Base-by-base conservation (phyloP, 2,329 filamentous ascomycete genomes). In the Zymoseptoria ardabiliae region DNA sequence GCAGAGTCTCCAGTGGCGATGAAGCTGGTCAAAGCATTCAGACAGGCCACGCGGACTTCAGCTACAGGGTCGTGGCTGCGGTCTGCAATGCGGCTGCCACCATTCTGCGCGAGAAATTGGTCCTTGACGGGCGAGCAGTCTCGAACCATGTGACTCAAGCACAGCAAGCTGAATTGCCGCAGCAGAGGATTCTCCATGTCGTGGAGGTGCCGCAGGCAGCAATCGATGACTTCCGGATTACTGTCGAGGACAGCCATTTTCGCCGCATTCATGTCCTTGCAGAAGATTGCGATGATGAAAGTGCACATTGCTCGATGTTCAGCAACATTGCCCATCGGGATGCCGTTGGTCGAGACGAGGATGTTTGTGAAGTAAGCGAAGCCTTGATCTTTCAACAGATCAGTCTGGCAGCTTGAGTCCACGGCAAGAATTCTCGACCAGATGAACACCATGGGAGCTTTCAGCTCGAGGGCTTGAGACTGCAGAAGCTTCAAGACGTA, bases 301-400 rank as follows among this genome's bases (percentile, higher is more conserved):
- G 94, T 92, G 73, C 94, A 97, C 94, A 99, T 99, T 50, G 94
- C 94, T 70, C 95, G 91, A 78, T 99, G 94, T 76, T 97, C 94
- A 66, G 91, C 90, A 57, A 87, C 87, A 71, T 97, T 95, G 35
- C 88, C 86, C 21, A 96, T 88, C 0, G 91, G 91, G 54, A 97
- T 87, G 1, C 85, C 76, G 68, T 64, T 65, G n/a, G 66, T 65
- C 17, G 92, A 91, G 69, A 92, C 93, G 64, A 97, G 82, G 56
- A 97, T 96, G 63, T 87, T 88, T 56, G 94, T 91, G 73, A 99
- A 99, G 76, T 99, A 99, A 69, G 91, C 90, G 71, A 96, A 97
- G 6, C 94, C 94, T 69, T 92, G 96, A 71, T 99, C 94, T 75
- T 97, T 97, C 67, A 97, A 85, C 11, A 99, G 79, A 73, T 99